phyloP scores from a whole-genome alignment of 768 basidiomycete species.

The Rhodotorula diobovata region DNA sequence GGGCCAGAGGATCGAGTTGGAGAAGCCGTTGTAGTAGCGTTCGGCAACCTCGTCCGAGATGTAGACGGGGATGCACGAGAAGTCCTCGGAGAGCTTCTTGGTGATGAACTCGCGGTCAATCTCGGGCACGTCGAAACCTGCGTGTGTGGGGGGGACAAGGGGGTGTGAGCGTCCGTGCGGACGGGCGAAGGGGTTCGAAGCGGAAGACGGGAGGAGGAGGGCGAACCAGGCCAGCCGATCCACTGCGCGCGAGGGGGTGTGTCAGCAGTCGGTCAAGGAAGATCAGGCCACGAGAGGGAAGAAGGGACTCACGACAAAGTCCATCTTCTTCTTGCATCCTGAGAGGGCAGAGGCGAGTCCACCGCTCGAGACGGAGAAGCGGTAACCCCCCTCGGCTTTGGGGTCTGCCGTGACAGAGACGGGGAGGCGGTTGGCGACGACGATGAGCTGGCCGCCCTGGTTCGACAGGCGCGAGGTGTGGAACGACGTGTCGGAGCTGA shows the following conservation, averaged over 20 bases:
- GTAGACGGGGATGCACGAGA: constrained; percentile 95
- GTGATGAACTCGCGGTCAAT: constrained; percentile 89
- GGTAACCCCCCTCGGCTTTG: constrained; percentile 29
- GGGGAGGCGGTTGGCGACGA: constrained; percentile 40
- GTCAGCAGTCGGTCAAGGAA: background rate
- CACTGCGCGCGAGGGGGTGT: constrained; percentile 20
- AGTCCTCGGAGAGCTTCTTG: constrained; percentile 86
- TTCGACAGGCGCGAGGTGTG: constrained; percentile 20
- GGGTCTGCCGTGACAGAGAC: constrained; percentile 29
- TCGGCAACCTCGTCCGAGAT: constrained; percentile 98
- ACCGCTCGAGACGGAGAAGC: constrained; percentile 56
- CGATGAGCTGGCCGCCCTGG: constrained; percentile 40
- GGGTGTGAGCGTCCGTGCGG: background rate
- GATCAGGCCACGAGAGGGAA: constrained; percentile 68
- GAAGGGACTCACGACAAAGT: constrained; percentile 96
- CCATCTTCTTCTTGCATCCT: constrained; percentile 96
- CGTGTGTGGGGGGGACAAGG: background rate
- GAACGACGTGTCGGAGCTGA: constrained; percentile 26
- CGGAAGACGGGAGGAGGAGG: background rate
- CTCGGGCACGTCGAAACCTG: constrained; percentile 77
- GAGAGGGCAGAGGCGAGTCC: constrained; percentile 95
- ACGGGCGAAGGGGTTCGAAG: too few species aligned
- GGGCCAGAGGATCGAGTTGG: constrained; percentile 99
- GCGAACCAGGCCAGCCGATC: constrained; percentile 44
- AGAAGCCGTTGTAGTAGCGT: constrained; percentile 95